Evolutionary conservation across 1,284 basidiomycete species (phyloP).

Genomic region (Moesziomyces antarcticus): DNA sequence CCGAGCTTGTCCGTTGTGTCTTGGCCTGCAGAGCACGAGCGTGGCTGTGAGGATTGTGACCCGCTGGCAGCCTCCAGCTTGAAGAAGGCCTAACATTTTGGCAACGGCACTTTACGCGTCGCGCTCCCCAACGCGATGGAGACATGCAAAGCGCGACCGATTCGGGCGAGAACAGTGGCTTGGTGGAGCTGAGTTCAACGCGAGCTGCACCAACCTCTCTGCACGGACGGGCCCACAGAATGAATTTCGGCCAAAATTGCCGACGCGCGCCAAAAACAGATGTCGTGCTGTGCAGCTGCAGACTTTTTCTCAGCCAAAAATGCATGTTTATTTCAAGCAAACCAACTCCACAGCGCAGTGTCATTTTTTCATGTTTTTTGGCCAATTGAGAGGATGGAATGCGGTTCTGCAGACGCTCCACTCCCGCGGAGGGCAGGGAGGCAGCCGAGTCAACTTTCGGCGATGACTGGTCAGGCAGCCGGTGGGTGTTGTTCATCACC

Average conservation of each 20-base stretch:
- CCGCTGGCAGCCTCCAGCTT: no score
- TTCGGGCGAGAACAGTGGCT: neutral
- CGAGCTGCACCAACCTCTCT: no score
- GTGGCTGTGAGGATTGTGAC: no score
- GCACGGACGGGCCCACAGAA: no score
- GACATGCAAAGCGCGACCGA: neutral
- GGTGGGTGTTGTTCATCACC: neutral
- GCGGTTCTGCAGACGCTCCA: neutral
- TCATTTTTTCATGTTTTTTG: neutral
- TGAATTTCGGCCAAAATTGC: neutral
- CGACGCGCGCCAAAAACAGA: no score
- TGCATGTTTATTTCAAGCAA: neutral
- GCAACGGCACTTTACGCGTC: neutral
- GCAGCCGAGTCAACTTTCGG: no score
- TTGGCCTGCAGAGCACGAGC: neutral
- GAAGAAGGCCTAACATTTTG: no score
- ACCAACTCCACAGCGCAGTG: neutral
- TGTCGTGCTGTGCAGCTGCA: neutral
- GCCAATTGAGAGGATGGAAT: neutral
- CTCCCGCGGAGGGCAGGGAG: neutral
- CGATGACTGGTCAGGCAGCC: neutral
- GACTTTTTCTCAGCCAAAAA: neutral
- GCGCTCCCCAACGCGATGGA: no score
- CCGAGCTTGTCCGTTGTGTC: neutral
- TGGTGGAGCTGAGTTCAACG: neutral